These are phyloP conservation scores for Coemansia asiatica DNA, from an alignment of 192 early-diverging fungal genomes.

Conservation along the genomic window DNA sequence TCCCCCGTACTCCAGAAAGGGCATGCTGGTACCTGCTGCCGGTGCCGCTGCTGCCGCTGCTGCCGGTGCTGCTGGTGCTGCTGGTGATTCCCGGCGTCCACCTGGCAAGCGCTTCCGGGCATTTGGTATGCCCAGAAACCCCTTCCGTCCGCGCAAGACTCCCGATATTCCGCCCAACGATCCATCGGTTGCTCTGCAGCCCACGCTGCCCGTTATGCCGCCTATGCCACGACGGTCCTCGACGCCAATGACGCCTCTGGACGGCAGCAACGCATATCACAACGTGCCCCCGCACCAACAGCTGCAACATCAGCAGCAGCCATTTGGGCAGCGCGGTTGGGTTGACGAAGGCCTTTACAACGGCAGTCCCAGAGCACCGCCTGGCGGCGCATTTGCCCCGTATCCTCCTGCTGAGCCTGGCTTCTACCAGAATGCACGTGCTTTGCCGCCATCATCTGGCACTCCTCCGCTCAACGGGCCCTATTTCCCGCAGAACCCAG, in stretches of 20 bases:
- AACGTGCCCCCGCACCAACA: neutral
- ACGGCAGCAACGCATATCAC: neutral
- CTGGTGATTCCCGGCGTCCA: neutral
- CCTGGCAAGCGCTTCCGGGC: neutral
- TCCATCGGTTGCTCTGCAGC: neutral
- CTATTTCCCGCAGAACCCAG: neutral
- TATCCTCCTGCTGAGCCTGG: neutral
- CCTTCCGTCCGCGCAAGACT: neutral
- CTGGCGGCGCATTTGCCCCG: neutral
- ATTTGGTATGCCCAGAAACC: neutral
- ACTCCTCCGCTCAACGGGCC: neutral
- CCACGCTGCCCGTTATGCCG: neutral
- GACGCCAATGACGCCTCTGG: neutral
- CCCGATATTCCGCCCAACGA: neutral
- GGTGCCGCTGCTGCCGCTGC: neutral
- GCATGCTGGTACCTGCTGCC: neutral
- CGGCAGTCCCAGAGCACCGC: slow-evolving; percentile 6
- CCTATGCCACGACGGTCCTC: neutral
- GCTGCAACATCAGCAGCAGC: slow-evolving; percentile 3
- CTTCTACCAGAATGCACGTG: neutral
- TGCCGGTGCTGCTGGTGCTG: neutral
- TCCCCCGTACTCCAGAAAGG: slow-evolving; percentile 9
- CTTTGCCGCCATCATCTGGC: neutral
- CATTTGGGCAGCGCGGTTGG: slow-evolving; percentile 14
- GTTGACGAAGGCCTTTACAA: slow-evolving; percentile 32